Evolutionary conservation across 352 stramenopile genomes (phyloP).

Genomic region (Phytophthora pseudosyringae): DNA sequence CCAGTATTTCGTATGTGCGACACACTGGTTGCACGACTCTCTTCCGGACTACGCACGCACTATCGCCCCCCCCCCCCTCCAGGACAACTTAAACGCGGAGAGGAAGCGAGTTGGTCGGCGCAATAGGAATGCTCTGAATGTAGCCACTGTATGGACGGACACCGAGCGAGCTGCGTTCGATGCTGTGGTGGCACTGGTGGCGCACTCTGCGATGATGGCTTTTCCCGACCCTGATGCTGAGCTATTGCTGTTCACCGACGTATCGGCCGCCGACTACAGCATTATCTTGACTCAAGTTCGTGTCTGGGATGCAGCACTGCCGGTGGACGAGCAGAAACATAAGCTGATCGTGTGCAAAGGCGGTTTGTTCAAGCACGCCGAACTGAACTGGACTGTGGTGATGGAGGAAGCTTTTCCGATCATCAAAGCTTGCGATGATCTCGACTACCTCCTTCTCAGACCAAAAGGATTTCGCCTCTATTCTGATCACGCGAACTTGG

Average conservation of each 20-base stretch:
- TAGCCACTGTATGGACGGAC: not conserved
- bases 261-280: not conserved
- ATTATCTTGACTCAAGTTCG: not conserved
- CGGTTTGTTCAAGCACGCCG: too few species aligned
- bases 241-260: not conserved
- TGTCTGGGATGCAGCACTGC: not conserved
- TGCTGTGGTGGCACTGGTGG: not conserved
- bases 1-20: not conserved
- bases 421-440: too few species aligned
- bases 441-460: too few species aligned
- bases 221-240: not conserved
- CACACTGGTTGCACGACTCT: not conserved
- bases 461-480: too few species aligned
- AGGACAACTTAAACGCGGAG: not conserved
- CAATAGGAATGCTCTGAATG: not conserved
- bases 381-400: too few species aligned
- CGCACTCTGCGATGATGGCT: not conserved
- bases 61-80: not conserved
- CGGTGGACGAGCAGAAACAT: too few species aligned
- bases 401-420: too few species aligned
- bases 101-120: not conserved
- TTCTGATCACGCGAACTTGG: too few species aligned
- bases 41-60: not conserved
- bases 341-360: too few species aligned
- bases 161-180: not conserved